Base-by-base conservation (phyloP, 352 stramenopile genomes). In the Globisporangium lucens region DNA sequence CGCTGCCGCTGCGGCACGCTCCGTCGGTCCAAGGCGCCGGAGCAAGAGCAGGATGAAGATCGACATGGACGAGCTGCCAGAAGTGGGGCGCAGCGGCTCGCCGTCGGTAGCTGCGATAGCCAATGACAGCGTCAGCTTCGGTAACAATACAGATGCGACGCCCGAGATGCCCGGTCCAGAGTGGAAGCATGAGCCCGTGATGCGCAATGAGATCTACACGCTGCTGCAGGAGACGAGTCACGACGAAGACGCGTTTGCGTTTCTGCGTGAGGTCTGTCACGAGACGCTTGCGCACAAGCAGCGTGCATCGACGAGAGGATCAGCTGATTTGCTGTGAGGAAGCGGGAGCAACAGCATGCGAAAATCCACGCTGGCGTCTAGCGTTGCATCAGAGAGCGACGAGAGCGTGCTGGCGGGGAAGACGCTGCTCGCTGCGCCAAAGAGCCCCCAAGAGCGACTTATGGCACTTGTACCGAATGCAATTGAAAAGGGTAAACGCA, bases 221-320 rank as follows among this genome's bases (percentile, higher is more conserved):
- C 67, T 94, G 46, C 74, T 92, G 8, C 78, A 90, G 35, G 78
- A 89, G 47, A 85, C 78, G 8, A 65, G 64, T 27, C 62, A 35
- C 4, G 80, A 93, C 36, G 73, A 79, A 22, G 74, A 85, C 2
- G 74, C 80, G 46, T 73, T 85, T 29, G 66, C 68, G 59, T 78
- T 78, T 51, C 63, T 93, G n/a, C 82, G 83, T 27, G 82, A 94
- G 43, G 70, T 92, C n/a, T 94, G 86, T 56, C 71, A 73, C 9
- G 71, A 85, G 52, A 90, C 84, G 13, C 61, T 91, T 1, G 17
- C 38, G 0, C 60, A 38, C 0, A 71, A 60, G 30, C 64, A 68
- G 7, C 67, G 63, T 30, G 38, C 20, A 43, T 33, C 57, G 13
- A 20, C 24, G 29, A 24, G 27, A 33, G 49, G 38, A 12, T 47